Base-by-base conservation (phyloP, 2,329 filamentous ascomycete species). In the Cyanodermella asteris region DNA sequence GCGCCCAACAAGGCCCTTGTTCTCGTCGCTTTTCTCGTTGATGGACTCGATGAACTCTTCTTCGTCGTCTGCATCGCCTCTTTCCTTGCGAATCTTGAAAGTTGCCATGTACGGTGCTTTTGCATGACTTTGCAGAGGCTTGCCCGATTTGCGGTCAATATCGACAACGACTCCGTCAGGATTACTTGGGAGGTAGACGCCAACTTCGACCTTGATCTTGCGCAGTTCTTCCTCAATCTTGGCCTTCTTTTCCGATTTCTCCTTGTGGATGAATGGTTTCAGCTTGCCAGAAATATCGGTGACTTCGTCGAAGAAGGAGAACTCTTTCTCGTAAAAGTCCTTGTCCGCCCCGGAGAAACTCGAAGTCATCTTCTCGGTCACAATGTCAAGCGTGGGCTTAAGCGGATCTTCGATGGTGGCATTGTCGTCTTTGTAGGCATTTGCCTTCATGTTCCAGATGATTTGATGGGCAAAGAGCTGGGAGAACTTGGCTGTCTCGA, bases 401-500 rank as follows among this genome's bases (percentile, higher is more conserved):
- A 93, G 75, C 4, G 70, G 65, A 47, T 97, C 87, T 12, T 87
- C 82, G 13, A 27, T 65, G 38, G 74, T 68, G 9, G 74, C 82
- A 36, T 93, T 80, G 39, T 97, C 84, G 36, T 97, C 90, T 47
- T 93, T 97, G 60, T 77, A 97, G 2, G 82, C 77, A 46, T 97
- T 99, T 16, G 87, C 87, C 47, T 94, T 97, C 74, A 99, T 97
- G 46, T 97, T 99, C 87, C 90, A 99, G 43, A 99, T 97, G 36
- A 97, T 94, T 41, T 99, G 87, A 46, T 99, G 90, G 3, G 90
- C 84, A 48, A 97, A 97, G 6, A 94, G 55, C 47, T 94, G 87
- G n/a, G 87, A 94, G 42, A 91, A 82, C 39, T 90, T 84, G 2
- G 82, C 87, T 1, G 90, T 93, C 51, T 99, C 87, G 10, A 94